Conservation (phyloP, 768 basidiomycete genomes). For the Scleroderma bovista region DNA sequence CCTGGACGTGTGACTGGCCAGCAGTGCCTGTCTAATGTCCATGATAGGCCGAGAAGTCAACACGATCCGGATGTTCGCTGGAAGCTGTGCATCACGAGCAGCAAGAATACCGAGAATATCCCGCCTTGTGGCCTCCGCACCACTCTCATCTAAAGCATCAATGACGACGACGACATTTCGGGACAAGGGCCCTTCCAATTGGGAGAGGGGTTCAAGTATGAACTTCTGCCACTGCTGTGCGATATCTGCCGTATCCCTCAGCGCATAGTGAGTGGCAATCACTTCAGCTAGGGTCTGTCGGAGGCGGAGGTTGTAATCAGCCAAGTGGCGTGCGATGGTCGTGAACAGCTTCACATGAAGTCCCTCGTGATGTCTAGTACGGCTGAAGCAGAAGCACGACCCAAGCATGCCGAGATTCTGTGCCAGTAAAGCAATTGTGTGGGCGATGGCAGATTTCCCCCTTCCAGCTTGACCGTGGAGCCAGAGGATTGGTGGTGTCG, state of each 20-base stretch:
- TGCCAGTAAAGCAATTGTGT: slow-evolving; percentile 9
- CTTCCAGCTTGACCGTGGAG: slow-evolving; percentile 7
- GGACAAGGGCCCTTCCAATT: neutral
- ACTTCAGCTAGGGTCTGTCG: neutral
- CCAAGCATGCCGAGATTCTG: slow-evolving; percentile 10
- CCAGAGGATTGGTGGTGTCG: slow-evolving; percentile 4
- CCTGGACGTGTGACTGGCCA: neutral
- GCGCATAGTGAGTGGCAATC: neutral
- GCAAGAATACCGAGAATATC: neutral
- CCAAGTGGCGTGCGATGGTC: slow-evolving; percentile 7
- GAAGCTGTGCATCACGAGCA: neutral
- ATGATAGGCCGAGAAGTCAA: neutral
- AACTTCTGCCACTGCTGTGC: slow-evolving; percentile 11
- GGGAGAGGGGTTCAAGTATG: slow-evolving; percentile 9
- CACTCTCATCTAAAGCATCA: slow-evolving; percentile 19
- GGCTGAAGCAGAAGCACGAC: slow-evolving; percentile 15
- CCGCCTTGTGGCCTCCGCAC: neutral
- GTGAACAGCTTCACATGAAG: slow-evolving; percentile 4
- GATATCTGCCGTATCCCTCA: neutral
- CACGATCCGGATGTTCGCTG: neutral
- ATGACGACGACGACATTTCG: slow-evolving; percentile 21
- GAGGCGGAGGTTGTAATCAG: slow-evolving; percentile 5
- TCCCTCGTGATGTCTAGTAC: neutral
- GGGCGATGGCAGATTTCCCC: slow-evolving; percentile 1
- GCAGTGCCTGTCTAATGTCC: neutral